A percentile compares a stretch with the other conserved stretches of the same genome.
Conservation (phyloP, 164 flowering plant genomes). For the Umbilicus rupestris region DNA sequence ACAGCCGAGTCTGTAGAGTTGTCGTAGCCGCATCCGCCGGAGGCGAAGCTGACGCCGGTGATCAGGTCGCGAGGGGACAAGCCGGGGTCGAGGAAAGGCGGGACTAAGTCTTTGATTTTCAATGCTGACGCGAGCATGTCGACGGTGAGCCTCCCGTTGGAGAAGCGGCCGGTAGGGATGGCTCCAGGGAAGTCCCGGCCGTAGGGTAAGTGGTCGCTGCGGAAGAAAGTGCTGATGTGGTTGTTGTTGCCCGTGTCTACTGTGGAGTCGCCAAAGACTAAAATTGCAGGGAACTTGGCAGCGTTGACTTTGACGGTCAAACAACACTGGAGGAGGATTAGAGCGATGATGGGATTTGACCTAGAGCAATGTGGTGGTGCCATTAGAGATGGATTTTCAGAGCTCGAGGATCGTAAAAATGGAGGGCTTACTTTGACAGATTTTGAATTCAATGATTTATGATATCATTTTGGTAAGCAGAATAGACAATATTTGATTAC, state of each 20-base stretch:
- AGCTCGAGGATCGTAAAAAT: too few species aligned
- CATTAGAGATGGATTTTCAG: too few species aligned
- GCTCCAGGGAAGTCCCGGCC: slow-evolving; percentile 32
- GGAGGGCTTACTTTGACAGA: too few species aligned
- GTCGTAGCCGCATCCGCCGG: slow-evolving; percentile 53
- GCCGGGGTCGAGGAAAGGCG: slow-evolving; percentile 40
- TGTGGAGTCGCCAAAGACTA: slow-evolving; percentile 56
- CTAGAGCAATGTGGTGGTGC: too few species aligned
- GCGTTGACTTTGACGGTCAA: slow-evolving; percentile 5
- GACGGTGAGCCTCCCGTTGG: slow-evolving; percentile 39
- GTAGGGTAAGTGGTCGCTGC: slow-evolving; percentile 30
- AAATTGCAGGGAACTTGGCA: slow-evolving; percentile 31
- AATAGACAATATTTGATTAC: too few species aligned
- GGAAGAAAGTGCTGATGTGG: slow-evolving; percentile 18
- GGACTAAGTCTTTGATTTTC: slow-evolving; percentile 39
- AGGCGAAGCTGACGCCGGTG: slow-evolving; percentile 48
- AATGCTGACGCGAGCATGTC: slow-evolving; percentile 35
- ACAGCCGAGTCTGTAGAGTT: slow-evolving; percentile 17
- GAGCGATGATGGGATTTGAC: neutral
- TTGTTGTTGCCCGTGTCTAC: slow-evolving; percentile 65
- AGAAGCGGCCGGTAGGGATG: slow-evolving; percentile 50
- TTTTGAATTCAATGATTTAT: too few species aligned
- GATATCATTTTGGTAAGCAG: too few species aligned
- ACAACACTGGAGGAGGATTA: neutral
- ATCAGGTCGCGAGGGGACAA: slow-evolving; percentile 23